Percentiles rank a stretch among this genome's conserved stretches.
These are phyloP conservation scores for Acrocalymma vagum DNA, from an alignment of 2,329 filamentous ascomycete species.

Conservation along the genomic window DNA sequence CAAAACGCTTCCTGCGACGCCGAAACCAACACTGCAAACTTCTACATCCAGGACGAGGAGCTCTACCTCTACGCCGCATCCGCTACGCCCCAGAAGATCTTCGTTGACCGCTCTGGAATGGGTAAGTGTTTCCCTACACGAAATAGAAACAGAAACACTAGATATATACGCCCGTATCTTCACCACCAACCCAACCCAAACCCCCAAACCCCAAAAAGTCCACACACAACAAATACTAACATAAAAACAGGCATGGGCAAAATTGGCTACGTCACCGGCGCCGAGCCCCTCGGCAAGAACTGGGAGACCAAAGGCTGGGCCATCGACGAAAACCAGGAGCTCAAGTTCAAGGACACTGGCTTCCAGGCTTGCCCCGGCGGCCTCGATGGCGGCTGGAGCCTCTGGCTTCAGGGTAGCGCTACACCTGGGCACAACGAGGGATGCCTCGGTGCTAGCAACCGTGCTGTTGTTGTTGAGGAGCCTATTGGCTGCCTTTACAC, in stretches of 20 bases:
- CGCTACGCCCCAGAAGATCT: conserved; percentile 59
- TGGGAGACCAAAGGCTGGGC: conserved; percentile 59
- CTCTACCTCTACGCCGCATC: conserved; percentile 58
- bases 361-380: conserved; percentile 64
- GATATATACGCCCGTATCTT: too few species aligned
- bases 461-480: conserved; percentile 24
- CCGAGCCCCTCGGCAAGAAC: conserved; percentile 49
- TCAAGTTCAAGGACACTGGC: conserved; percentile 55
- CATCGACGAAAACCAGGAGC: conserved; percentile 53
- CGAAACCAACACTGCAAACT: conserved; percentile 56
- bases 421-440: conserved; percentile 38
- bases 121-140: conserved; percentile 50
- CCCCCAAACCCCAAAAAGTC: too few species aligned
- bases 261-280: conserved; percentile 62
- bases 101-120: conserved; percentile 66
- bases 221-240: too few species aligned
- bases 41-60: conserved; percentile 57
- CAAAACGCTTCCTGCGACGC: conserved; percentile 60
- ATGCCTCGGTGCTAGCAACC: conserved; percentile 45
- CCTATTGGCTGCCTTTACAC: conserved; percentile 33
- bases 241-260: conserved; percentile 46
- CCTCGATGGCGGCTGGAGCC: conserved; percentile 48
- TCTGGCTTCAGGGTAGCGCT: conserved; percentile 30
- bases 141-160: conserved; percentile 58
- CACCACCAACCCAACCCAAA: too few species aligned